Evolutionary conservation across 257 asterid species (phyloP), one percentile per base, ranked within the genome.

Genomic region (Linaria vulgaris): DNA sequence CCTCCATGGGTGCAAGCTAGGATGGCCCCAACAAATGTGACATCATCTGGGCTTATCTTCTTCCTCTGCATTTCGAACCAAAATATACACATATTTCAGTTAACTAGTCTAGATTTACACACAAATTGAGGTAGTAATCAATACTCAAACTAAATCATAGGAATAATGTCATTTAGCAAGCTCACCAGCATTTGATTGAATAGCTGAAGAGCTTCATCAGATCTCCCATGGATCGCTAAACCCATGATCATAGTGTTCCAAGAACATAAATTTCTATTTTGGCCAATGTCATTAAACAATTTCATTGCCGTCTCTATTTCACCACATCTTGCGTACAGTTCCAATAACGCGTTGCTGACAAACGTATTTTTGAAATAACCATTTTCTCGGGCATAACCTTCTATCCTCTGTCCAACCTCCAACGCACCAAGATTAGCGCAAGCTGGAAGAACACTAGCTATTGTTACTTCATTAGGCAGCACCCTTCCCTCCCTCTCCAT

Each of bases 211-310:
- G 95, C 95, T 51, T 57, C 82, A 7, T 49, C 63, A 61, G 83
- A 82, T 67, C 86, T 87, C 59, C 97, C 97, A 72, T 87, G 96
- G 64, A 73, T 74, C 9, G 95, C 97, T 60, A 90, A 82, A 25
- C 97, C 91, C 87, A 87, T 90, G 77, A 85, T 90, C 85, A 87
- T 81, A 41, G 86, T 81, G 72, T 85, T 90, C 95, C 88, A 85
- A 75, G 87, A 83, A 62, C 95, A 87, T 78, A 90, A 76, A 73
- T 85, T 85, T 70, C 85, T 82, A 59, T 67, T 59, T 11, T 72
- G 67, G 47, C 83, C 87, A 23, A 84, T 78, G 70, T 86, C 94
- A 57, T 73, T 78, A 70, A 91, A 91, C 69, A 88, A 37, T 34
- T 71, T 75, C 85, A 70, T 72, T 48, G 96, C 92, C 61, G 68